A percentile compares a stretch with the other conserved stretches of the same genome.
Conservation (phyloP, 23 red algal species). For the Gracilaria domingensis region DNA sequence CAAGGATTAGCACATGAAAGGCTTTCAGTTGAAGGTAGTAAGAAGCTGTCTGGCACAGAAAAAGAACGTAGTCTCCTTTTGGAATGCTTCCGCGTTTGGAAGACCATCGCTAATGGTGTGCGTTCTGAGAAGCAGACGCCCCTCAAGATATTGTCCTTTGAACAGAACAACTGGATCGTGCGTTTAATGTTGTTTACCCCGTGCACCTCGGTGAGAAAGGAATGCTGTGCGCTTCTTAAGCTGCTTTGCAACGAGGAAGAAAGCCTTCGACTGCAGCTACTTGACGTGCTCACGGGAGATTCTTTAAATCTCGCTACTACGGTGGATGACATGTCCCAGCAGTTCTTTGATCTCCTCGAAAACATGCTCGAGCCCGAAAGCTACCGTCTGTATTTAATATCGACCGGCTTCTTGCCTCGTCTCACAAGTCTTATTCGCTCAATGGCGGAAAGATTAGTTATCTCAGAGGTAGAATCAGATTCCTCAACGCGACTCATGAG, state of each 20-base stretch:
- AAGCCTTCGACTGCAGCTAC: conserved; percentile 49
- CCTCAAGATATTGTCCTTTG: conserved; percentile 4
- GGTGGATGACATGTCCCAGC: conserved; percentile 57
- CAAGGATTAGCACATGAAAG: conserved; percentile 6
- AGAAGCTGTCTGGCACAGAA: not conserved
- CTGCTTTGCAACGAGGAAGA: conserved; percentile 66
- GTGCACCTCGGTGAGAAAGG: conserved; percentile 59
- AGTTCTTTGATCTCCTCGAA: conserved; percentile 75
- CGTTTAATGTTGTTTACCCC: conserved; percentile 70
- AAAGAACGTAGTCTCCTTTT: conserved; percentile 1
- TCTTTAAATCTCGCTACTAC: conserved; percentile 45
- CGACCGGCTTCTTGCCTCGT: conserved; percentile 50
- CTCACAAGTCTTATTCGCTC: conserved; percentile 55
- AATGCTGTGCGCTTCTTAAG: conserved; percentile 50
- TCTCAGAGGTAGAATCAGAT: conserved; percentile 62
- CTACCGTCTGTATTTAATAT: conserved; percentile 60
- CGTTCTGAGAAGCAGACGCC: not conserved
- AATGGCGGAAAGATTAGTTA: conserved; percentile 44
- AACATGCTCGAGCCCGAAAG: conserved; percentile 38
- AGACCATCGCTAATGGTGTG: not conserved
- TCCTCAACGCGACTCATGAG: conserved; percentile 36
- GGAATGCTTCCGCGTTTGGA: not conserved
- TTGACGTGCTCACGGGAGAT: conserved; percentile 62
- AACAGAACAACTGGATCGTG: conserved; percentile 68
- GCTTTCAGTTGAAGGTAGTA: not conserved